These are phyloP conservation scores for Thymus mandschuricus DNA, from an alignment of 257 asterid species.

Conservation along the genomic window DNA sequence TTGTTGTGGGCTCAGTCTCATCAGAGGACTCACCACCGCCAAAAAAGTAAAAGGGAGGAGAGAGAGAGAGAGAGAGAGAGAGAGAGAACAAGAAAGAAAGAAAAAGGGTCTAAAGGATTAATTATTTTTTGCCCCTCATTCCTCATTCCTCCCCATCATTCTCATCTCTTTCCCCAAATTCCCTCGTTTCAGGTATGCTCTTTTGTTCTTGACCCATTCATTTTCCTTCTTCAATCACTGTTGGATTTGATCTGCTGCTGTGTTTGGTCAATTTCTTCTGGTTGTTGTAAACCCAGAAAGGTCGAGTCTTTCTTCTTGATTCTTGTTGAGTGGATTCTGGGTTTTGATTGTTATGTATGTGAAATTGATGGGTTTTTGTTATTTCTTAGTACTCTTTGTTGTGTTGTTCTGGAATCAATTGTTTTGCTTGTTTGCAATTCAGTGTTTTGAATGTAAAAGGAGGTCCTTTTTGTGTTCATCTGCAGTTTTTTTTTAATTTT, in stretches of 20 bases:
- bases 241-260: slow-evolving; percentile 32
- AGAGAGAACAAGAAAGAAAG: not conserved
- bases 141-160: slow-evolving; percentile 34
- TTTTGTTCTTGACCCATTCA: not conserved
- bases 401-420: not conserved
- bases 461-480: slow-evolving; percentile 6
- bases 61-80: not conserved
- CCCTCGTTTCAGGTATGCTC: slow-evolving; percentile 22
- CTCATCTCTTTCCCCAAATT: slow-evolving; percentile 32
- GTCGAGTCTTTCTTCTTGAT: slow-evolving; percentile 4
- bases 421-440: slow-evolving; percentile 2
- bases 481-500: not conserved
- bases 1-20: slow-evolving; percentile 27
- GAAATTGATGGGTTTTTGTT: slow-evolving; percentile 22
- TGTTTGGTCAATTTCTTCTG: not conserved
- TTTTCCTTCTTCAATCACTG: slow-evolving; percentile 26
- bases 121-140: slow-evolving; percentile 17
- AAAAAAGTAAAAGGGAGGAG: slow-evolving; percentile 25
- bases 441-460: not conserved
- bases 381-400: not conserved
- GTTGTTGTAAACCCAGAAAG: slow-evolving; percentile 10
- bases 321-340: slow-evolving; percentile 28
- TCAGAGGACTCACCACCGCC: slow-evolving; percentile 31
- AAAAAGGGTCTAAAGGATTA: slow-evolving; percentile 18
- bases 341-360: slow-evolving; percentile 18